Evolutionary conservation across 768 basidiomycete genomes (phyloP).

Genomic region (Ephemerocybe angulata): DNA sequence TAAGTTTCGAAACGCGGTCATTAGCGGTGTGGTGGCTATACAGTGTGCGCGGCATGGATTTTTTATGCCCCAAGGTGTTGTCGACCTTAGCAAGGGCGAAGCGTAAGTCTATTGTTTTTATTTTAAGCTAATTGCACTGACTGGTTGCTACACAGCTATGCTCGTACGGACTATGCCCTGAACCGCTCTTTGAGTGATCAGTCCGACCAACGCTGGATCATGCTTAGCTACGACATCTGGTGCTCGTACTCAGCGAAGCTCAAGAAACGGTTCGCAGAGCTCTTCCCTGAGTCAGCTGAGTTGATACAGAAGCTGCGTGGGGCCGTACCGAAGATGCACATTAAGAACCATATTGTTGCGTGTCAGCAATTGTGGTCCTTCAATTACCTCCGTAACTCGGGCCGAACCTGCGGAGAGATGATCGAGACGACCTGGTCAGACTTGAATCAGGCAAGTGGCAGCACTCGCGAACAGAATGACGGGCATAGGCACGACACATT

Average conservation of each 20-base stretch:
- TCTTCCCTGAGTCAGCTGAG: constrained; percentile 13
- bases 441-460: constrained; percentile 21
- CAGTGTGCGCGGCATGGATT: constrained; percentile 29
- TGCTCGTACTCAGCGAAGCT: constrained; percentile 25
- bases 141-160: constrained; percentile 13
- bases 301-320: constrained; percentile 18
- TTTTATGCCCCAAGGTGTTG: constrained; percentile 19
- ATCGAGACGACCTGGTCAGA: constrained; percentile 27
- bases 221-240: constrained; percentile 28
- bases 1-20: constrained; percentile 25
- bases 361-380: constrained; percentile 23
- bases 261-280: constrained; percentile 11
- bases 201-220: constrained; percentile 15
- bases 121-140: neutral
- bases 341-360: constrained; percentile 20
- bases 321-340: constrained; percentile 27
- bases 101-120: constrained; percentile 13
- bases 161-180: constrained; percentile 22
- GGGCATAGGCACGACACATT: constrained; percentile 30
- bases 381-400: constrained; percentile 22
- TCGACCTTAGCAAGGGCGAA: constrained; percentile 27
- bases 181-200: constrained; percentile 14
- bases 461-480: constrained; percentile 27
- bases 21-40: constrained; percentile 24
- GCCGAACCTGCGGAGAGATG: constrained; percentile 23